Evolutionary conservation across 345 rosid species (phyloP).

Genomic region (Heritiera fomes): DNA sequence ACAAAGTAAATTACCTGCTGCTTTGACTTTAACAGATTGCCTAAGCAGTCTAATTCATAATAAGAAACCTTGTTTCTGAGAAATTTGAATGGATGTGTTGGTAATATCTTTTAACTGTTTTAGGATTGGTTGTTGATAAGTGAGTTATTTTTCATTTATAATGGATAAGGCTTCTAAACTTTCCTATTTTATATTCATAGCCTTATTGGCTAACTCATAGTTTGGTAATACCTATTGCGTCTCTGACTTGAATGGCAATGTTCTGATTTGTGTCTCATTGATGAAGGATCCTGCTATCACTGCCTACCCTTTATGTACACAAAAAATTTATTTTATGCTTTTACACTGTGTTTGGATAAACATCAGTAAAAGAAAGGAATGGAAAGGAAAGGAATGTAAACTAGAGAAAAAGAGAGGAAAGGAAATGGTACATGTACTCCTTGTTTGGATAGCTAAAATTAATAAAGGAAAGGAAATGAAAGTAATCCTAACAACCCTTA

Average conservation of each 20-base stretch:
- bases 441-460: too few relatives aligned
- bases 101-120: background rate
- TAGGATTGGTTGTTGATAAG: background rate
- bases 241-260: background rate
- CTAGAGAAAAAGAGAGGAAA: too few relatives aligned
- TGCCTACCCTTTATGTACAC: background rate
- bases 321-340: background rate
- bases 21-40: background rate
- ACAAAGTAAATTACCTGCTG: background rate
- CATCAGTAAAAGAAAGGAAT: too few relatives aligned
- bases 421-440: too few relatives aligned
- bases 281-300: background rate
- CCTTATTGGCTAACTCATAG: background rate
- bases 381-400: too few relatives aligned
- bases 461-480: too few relatives aligned
- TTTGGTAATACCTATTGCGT: background rate
- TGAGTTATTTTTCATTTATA: background rate
- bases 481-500: too few relatives aligned
- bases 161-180: background rate
- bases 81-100: background rate
- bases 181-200: background rate
- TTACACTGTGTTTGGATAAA: too few relatives aligned
- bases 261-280: background rate
- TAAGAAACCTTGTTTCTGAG: background rate
- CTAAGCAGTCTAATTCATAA: background rate